A percentile compares a stretch with the other conserved stretches of the same genome.
Evolutionary conservation across 108 stramenopile genomes (phyloP).

Genomic region (Cyclotella baltica): DNA sequence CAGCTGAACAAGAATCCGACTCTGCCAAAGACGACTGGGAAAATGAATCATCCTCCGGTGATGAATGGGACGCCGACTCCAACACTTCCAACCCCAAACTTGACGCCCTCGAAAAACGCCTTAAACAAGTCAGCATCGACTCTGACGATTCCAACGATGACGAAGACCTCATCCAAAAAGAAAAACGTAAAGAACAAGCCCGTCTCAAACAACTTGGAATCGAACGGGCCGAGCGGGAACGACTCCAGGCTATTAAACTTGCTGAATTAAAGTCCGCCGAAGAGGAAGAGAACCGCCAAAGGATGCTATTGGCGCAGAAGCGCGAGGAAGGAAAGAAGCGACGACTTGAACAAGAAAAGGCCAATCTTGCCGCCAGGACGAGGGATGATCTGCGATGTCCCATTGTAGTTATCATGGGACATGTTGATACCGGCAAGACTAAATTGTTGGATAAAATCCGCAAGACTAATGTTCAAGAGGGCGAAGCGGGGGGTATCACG

Average conservation of each 20-base stretch:
- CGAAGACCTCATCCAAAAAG: constrained; percentile 87
- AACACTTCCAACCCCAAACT: constrained; percentile 77
- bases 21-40: constrained; percentile 74
- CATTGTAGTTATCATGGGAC: constrained; percentile 99
- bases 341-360: constrained; percentile 84
- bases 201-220: constrained; percentile 79
- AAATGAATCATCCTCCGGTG: constrained; percentile 78
- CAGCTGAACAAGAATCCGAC: constrained; percentile 50
- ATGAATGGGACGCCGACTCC: constrained; percentile 87
- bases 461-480: constrained; percentile 99
- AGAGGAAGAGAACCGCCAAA: constrained; percentile 60
- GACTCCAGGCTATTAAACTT: constrained; percentile 73
- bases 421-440: constrained; percentile 99
- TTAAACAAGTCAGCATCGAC: constrained; percentile 55
- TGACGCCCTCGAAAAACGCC: constrained; percentile 73
- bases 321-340: constrained; percentile 82
- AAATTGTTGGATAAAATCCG: constrained; percentile 99
- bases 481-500: constrained; percentile 99
- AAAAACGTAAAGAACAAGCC: constrained; percentile 85
- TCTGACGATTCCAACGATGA: constrained; percentile 79
- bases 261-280: constrained; percentile 67
- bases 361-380: constrained; percentile 84
- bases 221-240: constrained; percentile 85
- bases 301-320: constrained; percentile 66
- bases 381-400: constrained; percentile 95